Conservation (phyloP, 1,284 basidiomycete species). For the Baeospora myosura region DNA sequence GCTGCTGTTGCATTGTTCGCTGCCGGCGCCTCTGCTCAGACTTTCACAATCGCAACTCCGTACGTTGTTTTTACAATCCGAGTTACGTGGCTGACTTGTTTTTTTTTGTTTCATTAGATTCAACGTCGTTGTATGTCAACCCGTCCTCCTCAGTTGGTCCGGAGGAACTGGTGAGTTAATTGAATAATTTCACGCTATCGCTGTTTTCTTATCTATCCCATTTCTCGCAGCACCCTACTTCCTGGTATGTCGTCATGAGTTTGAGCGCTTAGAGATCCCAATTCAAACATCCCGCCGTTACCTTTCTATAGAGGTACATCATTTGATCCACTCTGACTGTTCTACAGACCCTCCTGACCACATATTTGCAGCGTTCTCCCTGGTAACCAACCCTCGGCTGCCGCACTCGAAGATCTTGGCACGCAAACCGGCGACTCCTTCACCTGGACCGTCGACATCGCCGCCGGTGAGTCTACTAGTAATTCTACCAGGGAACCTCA, state of each 20-base stretch:
- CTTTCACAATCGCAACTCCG: constrained; percentile 54
- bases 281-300: constrained; percentile 8
- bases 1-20: constrained; percentile 32
- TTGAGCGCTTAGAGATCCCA: constrained; percentile 1
- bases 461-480: constrained; percentile 25
- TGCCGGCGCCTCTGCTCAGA: constrained; percentile 35
- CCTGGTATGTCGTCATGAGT: constrained; percentile 33
- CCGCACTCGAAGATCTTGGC: constrained; percentile 31
- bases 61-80: constrained; percentile 23
- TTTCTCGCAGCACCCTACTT: constrained; percentile 45
- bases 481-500: not conserved
- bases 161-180: constrained; percentile 42
- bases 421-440: constrained; percentile 25
- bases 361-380: constrained; percentile 32
- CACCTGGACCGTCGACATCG: constrained; percentile 40
- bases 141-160: constrained; percentile 38
- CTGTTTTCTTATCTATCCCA: no score
- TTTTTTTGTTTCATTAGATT: constrained; percentile 22
- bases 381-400: constrained; percentile 27
- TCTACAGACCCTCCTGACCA: not conserved
- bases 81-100: constrained; percentile 9
- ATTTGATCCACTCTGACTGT: no score
- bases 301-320: constrained; percentile 16
- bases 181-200: no score
- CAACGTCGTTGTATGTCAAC: constrained; percentile 43